Conservation (phyloP, 2,329 filamentous ascomycete genomes). For the Arachnopeziza araneosa region DNA sequence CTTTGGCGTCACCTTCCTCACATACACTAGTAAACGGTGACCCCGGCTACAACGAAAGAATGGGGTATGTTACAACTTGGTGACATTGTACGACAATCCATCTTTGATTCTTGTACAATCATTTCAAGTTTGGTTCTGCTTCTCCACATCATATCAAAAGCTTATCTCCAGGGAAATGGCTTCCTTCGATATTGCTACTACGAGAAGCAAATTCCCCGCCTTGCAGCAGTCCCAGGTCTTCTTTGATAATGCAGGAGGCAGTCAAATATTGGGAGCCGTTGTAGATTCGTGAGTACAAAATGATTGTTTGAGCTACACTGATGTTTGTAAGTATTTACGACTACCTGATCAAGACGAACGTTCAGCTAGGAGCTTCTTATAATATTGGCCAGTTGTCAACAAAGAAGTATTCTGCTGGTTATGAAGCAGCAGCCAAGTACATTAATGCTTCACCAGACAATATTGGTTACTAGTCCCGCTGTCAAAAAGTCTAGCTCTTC, state of each 20-base stretch:
- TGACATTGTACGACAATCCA: not conserved
- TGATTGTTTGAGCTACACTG: conserved; percentile 2
- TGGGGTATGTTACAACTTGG: not conserved
- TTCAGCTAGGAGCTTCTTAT: conserved; percentile 72
- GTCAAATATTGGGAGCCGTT: conserved; percentile 61
- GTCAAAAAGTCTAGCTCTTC: not conserved
- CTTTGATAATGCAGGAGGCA: conserved; percentile 75
- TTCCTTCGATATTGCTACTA: conserved; percentile 48
- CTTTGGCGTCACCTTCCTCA: not conserved
- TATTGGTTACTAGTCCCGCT: conserved; percentile 43
- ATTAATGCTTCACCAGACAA: conserved; percentile 63
- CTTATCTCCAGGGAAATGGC: conserved; percentile 11
- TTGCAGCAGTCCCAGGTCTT: conserved; percentile 62
- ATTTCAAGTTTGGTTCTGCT: not conserved
- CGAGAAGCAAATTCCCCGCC: conserved; percentile 62
- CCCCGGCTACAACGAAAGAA: not conserved
- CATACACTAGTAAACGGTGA: not conserved
- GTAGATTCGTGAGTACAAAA: conserved; percentile 52
- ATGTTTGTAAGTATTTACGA: conserved; percentile 47
- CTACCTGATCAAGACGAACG: conserved; percentile 64
- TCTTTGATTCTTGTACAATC: not conserved
- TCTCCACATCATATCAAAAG: not conserved
- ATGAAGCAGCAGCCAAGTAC: conserved; percentile 61
- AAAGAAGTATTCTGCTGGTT: conserved; percentile 52
- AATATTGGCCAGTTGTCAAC: conserved; percentile 54